Base-by-base conservation (phyloP, 2,329 filamentous ascomycete species). In the Penicillium sclerotigenum region DNA sequence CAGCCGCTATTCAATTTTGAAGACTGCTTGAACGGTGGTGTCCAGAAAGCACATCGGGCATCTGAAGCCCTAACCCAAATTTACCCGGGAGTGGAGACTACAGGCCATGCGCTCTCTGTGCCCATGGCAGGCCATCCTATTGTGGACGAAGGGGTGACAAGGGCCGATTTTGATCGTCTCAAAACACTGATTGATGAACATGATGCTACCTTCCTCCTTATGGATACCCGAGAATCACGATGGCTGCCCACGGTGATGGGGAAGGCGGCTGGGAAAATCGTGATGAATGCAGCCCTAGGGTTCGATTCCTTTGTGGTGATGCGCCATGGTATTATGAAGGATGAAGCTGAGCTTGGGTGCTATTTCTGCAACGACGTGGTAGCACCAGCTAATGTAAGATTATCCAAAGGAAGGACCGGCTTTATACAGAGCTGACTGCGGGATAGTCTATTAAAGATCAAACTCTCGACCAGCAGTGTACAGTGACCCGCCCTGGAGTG, bases 331-430 rank as follows among this genome's bases (percentile, higher is more conserved):
- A 80, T 90, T 6, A 83, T 85, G 63, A 79, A 80, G 4, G 72
- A 75, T 40, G 77, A 80, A 48, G 79, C 85, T 49, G 85, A 90
- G 26, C 80, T 97, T 26, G 94, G 94, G 10, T 99, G 94, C 75
- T 99, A 99, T 73, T 99, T 97, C 75, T 99, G 94, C 77, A 97
- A 96, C 68, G 94, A 99, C 71, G 93, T 99, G 26, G 93, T 97
- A 47, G 90, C 93, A 7, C 94, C 94, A 22, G 88, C 88, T 59
- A 91, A 97, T 77, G 92, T 96, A 78, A 85, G 88, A 82, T 34
- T 40, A 20, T 18, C 14, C 18, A 20, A 40, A 47, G 28, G 34
- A 40, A 45, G 47, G 2, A 26, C 58, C 40, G 36, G 49, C 62
- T 57, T 62, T 58, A 56, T 50, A 41, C 54, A 48, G 14, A 28